These are phyloP conservation scores for Hyaloscypha finlandica DNA, from an alignment of 495 filamentous ascomycete species.

Conservation along the genomic window DNA sequence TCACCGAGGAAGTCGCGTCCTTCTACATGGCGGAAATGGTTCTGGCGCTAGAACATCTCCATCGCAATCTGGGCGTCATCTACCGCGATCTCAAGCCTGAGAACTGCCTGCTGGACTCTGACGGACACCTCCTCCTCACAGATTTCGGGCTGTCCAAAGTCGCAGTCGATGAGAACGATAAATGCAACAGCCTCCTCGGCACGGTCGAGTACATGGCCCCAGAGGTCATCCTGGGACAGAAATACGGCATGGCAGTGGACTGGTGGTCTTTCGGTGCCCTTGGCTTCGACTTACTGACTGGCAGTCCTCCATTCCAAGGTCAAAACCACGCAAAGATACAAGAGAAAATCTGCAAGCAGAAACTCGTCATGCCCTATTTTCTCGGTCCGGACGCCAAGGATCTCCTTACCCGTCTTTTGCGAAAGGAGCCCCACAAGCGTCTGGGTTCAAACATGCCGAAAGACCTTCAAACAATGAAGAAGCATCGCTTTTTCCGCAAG, in stretches of 20 bases:
- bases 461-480: constrained; percentile 83
- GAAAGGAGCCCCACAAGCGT: constrained; percentile 88
- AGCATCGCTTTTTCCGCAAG: constrained; percentile 93
- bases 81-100: constrained; percentile 98
- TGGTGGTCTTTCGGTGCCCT: constrained; percentile 98
- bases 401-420: constrained; percentile 80
- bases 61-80: constrained; percentile 87
- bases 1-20: constrained; percentile 79
- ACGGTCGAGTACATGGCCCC: constrained; percentile 99
- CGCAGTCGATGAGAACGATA: constrained; percentile 73
- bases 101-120: constrained; percentile 89
- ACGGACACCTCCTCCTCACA: constrained; percentile 91
- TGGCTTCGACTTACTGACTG: constrained; percentile 88
- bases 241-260: constrained; percentile 91
- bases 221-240: constrained; percentile 81
- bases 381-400: constrained; percentile 90
- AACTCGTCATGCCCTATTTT: constrained; percentile 83
- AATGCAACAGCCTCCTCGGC: constrained; percentile 85
- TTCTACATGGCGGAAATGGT: constrained; percentile 99
- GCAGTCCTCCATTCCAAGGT: constrained; percentile 83
- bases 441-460: constrained; percentile 86
- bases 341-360: constrained; percentile 89
- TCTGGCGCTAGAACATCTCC: constrained; percentile 88
- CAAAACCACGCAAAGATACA: constrained; percentile 91
- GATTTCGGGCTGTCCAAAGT: constrained; percentile 98